Evolutionary conservation across 176 grass and related monocot genomes (phyloP).

Genomic region (Microstegium vimineum): DNA sequence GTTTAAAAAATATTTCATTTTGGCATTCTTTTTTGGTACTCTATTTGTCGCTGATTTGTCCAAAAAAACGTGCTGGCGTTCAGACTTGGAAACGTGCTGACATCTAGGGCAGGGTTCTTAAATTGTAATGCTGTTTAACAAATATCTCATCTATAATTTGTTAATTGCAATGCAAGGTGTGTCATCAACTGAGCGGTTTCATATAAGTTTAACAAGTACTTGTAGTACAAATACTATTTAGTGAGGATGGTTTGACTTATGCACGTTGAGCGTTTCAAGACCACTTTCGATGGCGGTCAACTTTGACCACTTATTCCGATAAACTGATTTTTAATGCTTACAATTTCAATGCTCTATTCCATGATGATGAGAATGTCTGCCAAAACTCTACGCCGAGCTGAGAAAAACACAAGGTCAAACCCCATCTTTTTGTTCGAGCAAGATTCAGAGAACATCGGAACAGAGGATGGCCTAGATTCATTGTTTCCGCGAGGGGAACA

Average conservation of each 20-base stretch:
- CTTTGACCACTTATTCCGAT: not conserved
- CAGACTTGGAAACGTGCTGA: not conserved
- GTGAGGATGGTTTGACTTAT: not conserved
- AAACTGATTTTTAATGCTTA: not conserved
- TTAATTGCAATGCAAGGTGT: not conserved
- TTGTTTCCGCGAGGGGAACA: conserved; percentile 24
- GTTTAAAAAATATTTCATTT: not conserved
- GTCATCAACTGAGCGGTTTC: not conserved
- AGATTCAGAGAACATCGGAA: not conserved
- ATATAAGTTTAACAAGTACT: not conserved
- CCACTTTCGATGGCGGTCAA: not conserved
- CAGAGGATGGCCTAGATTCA: not conserved
- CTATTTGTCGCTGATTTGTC: not conserved
- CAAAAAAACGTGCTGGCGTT: conserved; percentile 16
- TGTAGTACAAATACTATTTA: not conserved
- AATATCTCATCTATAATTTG: too few relatives aligned
- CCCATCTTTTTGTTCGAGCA: not conserved
- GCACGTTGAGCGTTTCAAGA: not conserved
- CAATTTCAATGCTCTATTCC: not conserved
- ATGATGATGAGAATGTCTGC: not conserved
- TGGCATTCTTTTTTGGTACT: conserved; percentile 4
- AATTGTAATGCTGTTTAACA: too few relatives aligned
- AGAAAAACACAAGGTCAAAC: not conserved
- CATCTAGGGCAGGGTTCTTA: too few relatives aligned
- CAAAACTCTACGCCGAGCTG: not conserved